Percentiles rank a stretch among this genome's conserved stretches.
These are phyloP conservation scores for Blastocystis hominis DNA, from an alignment of 352 stramenopile species.

Conservation along the genomic window DNA sequence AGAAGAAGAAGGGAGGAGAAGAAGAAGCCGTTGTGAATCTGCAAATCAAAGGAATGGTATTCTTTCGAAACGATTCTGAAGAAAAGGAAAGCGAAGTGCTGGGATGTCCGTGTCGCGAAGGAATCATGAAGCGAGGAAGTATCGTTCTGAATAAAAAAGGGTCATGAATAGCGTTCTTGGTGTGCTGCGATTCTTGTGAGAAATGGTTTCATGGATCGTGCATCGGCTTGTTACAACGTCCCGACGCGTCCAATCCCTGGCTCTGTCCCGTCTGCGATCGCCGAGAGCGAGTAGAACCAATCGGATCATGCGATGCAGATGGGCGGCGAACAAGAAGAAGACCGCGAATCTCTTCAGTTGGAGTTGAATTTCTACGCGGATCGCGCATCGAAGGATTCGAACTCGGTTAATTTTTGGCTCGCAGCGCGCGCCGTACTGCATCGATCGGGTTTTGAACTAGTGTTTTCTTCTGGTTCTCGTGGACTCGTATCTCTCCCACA, in stretches of 20 bases:
- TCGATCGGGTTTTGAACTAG: neutral
- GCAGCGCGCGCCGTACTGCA: neutral
- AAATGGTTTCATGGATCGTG: constrained; percentile 17
- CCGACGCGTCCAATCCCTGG: neutral
- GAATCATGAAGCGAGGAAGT: neutral
- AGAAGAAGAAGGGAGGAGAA: neutral
- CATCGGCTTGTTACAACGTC: constrained; percentile 5
- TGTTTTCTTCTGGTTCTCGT: neutral
- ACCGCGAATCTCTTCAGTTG: neutral
- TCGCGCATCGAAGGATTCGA: neutral
- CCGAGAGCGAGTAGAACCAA: neutral
- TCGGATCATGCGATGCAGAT: neutral
- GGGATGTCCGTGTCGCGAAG: neutral
- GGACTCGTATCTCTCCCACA: neutral
- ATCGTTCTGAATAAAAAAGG: neutral
- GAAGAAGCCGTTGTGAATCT: neutral
- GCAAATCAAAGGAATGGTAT: constrained; percentile 1
- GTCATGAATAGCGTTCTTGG: neutral
- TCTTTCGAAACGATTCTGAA: neutral
- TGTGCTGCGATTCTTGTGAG: constrained; percentile 5
- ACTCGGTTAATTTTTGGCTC: neutral
- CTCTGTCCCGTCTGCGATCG: neutral
- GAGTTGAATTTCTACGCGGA: neutral
- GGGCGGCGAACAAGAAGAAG: neutral
- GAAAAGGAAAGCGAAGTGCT: neutral